A percentile compares a stretch with the other conserved stretches of the same genome.
Evolutionary conservation across 805 yeast genomes (phyloP).

Genomic region (Wickerhamiella domercqiae): DNA sequence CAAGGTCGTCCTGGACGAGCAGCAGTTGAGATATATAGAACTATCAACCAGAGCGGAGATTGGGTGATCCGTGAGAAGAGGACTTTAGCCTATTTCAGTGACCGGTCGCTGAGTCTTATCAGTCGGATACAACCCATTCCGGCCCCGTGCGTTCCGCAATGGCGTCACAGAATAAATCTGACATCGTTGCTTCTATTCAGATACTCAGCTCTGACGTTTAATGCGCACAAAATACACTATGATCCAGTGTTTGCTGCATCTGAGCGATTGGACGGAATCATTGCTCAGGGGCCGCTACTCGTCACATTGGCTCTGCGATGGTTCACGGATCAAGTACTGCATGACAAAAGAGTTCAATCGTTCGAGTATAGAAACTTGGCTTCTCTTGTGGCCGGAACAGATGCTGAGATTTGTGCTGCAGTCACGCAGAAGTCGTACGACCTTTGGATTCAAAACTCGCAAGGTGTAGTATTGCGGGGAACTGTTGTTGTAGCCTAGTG

Average conservation of each 20-base stretch:
- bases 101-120: slow-evolving; percentile 14
- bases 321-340: slow-evolving; percentile 21
- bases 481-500: slow-evolving; percentile 7
- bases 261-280: slow-evolving; percentile 46
- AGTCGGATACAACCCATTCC: slow-evolving; percentile 13
- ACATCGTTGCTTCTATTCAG: slow-evolving; percentile 32
- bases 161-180: too few species aligned
- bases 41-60: slow-evolving; percentile 23
- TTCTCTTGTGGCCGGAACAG: slow-evolving; percentile 35
- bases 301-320: slow-evolving; percentile 45
- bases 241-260: slow-evolving; percentile 38
- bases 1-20: slow-evolving; percentile 18
- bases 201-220: slow-evolving; percentile 63
- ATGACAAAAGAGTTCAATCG: slow-evolving; percentile 15
- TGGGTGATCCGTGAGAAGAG: slow-evolving; percentile 37
- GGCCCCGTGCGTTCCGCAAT: too few species aligned
- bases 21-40: slow-evolving; percentile 43
- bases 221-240: slow-evolving; percentile 74
- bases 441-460: slow-evolving; percentile 12
- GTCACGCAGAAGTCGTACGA: slow-evolving; percentile 11
- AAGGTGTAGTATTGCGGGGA: slow-evolving; percentile 9
- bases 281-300: slow-evolving; percentile 74
- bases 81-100: slow-evolving; percentile 43
- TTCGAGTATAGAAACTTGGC: slow-evolving; percentile 35
- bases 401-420: slow-evolving; percentile 16